A percentile compares a stretch with the other conserved stretches of the same genome.
Evolutionary conservation across 257 asterid species (phyloP).

Genomic region (Solanum gandarillasii): DNA sequence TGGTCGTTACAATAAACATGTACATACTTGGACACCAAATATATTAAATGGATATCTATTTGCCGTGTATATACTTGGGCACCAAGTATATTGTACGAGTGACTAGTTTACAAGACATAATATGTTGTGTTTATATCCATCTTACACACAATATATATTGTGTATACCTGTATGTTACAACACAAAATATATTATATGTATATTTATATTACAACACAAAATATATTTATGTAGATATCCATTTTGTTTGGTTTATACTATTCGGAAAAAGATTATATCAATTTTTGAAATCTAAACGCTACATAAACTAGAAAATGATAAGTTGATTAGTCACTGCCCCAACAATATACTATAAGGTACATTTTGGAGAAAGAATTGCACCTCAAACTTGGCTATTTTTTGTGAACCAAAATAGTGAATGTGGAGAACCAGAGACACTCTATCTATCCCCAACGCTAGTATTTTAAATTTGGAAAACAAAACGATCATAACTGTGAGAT

Average conservation of each 20-base stretch:
- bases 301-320: too few species aligned
- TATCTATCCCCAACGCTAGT: conserved; percentile 22
- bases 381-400: neutral
- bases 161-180: neutral
- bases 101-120: neutral
- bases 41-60: neutral
- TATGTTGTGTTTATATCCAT: neutral
- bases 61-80: neutral
- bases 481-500: conserved; percentile 6
- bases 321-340: neutral
- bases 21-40: neutral
- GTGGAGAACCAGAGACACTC: conserved; percentile 44
- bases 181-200: neutral
- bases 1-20: neutral
- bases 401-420: conserved; percentile 1
- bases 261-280: too few species aligned
- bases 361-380: neutral
- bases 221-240: too few species aligned
- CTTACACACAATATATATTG: neutral
- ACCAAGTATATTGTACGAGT: neutral
- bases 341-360: neutral
- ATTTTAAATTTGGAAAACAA: neutral
- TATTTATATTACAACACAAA: too few species aligned
- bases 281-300: too few species aligned
- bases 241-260: too few species aligned